Conservation (phyloP, 1,284 basidiomycete genomes). For the Fomes fomentarius region DNA sequence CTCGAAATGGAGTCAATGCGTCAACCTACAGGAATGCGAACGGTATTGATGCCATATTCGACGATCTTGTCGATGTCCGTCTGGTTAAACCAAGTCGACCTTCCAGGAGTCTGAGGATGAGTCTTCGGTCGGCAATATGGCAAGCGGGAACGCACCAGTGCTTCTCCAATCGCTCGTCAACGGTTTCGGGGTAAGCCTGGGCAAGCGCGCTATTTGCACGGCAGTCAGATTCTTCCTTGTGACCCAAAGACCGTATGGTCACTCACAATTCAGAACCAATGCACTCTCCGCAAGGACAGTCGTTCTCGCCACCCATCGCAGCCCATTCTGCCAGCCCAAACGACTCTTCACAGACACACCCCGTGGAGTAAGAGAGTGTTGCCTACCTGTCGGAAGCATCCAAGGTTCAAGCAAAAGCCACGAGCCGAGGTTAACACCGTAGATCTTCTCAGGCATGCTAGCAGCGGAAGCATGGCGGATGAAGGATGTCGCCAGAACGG, state of each 20-base stretch:
- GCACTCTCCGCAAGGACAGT: conserved; percentile 55
- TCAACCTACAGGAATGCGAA: conserved; percentile 73
- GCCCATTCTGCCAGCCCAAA: conserved; percentile 53
- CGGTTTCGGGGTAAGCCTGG: conserved; percentile 59
- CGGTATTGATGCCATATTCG: conserved; percentile 66
- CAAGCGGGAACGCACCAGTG: conserved; percentile 54
- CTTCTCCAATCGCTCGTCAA: conserved; percentile 59
- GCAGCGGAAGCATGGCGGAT: no score
- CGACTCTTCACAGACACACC: no score
- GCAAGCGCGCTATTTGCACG: conserved; percentile 51
- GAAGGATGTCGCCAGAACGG: no score
- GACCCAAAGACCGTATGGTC: conserved; percentile 49
- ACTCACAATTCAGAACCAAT: conserved; percentile 62
- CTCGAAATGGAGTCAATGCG: no score
- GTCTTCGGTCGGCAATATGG: no score
- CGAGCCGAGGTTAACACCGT: conserved; percentile 68
- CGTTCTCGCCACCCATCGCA: conserved; percentile 64
- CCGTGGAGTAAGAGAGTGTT: not conserved
- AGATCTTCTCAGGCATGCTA: no score
- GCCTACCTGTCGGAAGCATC: conserved; percentile 63
- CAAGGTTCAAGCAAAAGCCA: conserved; percentile 68
- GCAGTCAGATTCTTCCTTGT: conserved; percentile 33
- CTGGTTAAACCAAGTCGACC: conserved; percentile 75
- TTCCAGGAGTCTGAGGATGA: conserved; percentile 2
- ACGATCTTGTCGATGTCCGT: conserved; percentile 57